Evolutionary conservation across 106 monocot genomes (phyloP).

Genomic region (Platanthera zijinensis): DNA sequence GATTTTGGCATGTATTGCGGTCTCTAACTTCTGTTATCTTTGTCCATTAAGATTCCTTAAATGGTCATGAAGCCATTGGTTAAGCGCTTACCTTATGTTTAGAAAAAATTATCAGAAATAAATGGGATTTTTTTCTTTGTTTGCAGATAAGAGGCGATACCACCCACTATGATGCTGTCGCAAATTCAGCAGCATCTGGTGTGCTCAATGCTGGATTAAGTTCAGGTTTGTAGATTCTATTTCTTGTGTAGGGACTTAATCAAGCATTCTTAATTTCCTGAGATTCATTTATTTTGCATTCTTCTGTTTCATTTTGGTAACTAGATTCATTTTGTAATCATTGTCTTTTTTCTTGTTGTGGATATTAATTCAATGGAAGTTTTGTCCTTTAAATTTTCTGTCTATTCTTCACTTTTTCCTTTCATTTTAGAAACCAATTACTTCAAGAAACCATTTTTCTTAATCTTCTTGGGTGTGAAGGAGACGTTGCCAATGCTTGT

Average conservation of each 20-base stretch:
- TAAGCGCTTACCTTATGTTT: background rate
- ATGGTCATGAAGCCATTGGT: background rate
- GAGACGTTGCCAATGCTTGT: no score
- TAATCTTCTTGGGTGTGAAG: no score
- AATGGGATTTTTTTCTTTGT: slow-evolving; percentile 7
- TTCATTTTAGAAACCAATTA: background rate
- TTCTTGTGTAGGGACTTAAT: background rate
- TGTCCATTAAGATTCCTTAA: background rate
- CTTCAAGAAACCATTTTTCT: background rate
- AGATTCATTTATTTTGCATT: background rate
- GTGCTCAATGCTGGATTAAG: slow-evolving; percentile 78
- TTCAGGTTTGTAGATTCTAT: slow-evolving; percentile 42
- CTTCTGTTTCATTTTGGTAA: background rate
- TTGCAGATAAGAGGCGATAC: slow-evolving; percentile 95
- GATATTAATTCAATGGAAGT: background rate
- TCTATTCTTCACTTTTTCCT: background rate
- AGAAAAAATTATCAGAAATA: background rate
- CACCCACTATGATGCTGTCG: slow-evolving; percentile 97
- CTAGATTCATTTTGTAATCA: background rate
- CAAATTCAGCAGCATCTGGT: slow-evolving; percentile 96
- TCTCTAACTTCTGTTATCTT: no score
- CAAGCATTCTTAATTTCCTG: background rate
- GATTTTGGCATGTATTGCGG: no score
- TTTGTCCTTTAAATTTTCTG: background rate
- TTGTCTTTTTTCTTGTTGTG: background rate